phyloP scores from a whole-genome alignment of 1,284 basidiomycete genomes.

The Boletellus sp. region DNA sequence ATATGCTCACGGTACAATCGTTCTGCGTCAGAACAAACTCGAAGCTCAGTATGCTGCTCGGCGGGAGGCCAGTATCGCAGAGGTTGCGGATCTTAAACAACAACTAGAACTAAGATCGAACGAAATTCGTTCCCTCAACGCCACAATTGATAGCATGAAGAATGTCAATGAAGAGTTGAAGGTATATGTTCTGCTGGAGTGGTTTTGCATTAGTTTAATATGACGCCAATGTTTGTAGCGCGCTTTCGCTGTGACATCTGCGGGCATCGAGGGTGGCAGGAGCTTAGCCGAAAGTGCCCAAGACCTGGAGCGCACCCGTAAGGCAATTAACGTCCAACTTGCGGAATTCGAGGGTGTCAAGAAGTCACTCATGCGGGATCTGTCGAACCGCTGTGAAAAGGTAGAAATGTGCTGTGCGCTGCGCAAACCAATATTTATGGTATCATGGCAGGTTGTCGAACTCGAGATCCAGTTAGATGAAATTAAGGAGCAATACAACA shows the following conservation, averaged over 20 bases:
- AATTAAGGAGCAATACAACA: constrained; percentile 98
- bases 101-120: constrained; percentile 85
- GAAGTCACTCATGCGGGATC: constrained; percentile 96
- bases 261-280: constrained; percentile 94
- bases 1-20: constrained; percentile 11
- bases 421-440: constrained; percentile 6
- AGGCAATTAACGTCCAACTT: constrained; percentile 94
- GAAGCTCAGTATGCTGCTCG: constrained; percentile 92
- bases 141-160: constrained; percentile 90
- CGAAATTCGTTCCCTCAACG: constrained; percentile 83
- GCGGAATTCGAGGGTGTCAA: constrained; percentile 98
- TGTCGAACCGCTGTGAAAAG: constrained; percentile 99
- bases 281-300: constrained; percentile 94
- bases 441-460: constrained; percentile 80
- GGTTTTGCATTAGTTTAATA: constrained; percentile 6
- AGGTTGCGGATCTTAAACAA: constrained; percentile 87
- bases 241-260: constrained; percentile 93
- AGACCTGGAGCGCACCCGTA: constrained; percentile 95
- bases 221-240: constrained; percentile 52
- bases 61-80: constrained; percentile 84
- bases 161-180: constrained; percentile 98
- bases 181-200: constrained; percentile 41
- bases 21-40: constrained; percentile 69
- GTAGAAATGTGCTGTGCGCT: constrained; percentile 40
- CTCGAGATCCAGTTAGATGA: constrained; percentile 99